These are phyloP conservation scores for Luffa acutangula DNA, from an alignment of 306 rosid species.

Conservation along the genomic window DNA sequence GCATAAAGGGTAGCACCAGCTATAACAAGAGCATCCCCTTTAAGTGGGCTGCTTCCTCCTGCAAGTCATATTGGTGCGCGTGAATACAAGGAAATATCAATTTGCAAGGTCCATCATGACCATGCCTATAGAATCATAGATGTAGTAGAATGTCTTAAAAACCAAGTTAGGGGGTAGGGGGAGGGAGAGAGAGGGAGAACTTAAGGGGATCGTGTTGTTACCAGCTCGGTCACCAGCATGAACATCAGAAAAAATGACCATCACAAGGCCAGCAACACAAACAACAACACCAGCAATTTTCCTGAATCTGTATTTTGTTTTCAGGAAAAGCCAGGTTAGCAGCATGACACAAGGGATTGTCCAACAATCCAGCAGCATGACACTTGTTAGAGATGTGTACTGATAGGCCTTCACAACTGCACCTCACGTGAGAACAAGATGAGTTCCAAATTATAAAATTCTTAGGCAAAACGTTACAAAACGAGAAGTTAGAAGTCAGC, in stretches of 20 bases:
- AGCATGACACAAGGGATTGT: conserved; percentile 83
- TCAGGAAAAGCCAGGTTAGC: conserved; percentile 92
- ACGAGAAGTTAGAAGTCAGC: background rate
- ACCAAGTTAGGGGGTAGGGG: background rate
- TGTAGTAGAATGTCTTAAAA: background rate
- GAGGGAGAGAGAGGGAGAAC: background rate
- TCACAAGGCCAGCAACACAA: conserved; percentile 80
- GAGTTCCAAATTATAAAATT: background rate
- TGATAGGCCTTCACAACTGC: conserved; percentile 99
- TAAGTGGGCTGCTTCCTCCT: conserved; percentile 75
- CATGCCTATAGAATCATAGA: background rate
- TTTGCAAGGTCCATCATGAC: background rate
- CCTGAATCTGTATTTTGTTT: conserved; percentile 66
- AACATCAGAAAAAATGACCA: conserved; percentile 85
- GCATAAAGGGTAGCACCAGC: conserved; percentile 86
- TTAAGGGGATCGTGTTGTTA: conserved; percentile 12
- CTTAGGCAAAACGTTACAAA: background rate
- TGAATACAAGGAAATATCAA: conserved; percentile 1
- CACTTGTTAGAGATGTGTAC: conserved; percentile 88
- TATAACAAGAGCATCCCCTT: conserved; percentile 62
- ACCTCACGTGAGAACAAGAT: conserved; percentile 12
- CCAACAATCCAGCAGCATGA: conserved; percentile 98
- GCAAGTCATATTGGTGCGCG: conserved; percentile 14
- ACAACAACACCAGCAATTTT: conserved; percentile 68
- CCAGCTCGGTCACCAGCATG: conserved; percentile 83